A percentile compares a stretch with the other conserved stretches of the same genome.
Conservation (phyloP, 768 basidiomycete species). For the Hemileccinum impolitum region DNA sequence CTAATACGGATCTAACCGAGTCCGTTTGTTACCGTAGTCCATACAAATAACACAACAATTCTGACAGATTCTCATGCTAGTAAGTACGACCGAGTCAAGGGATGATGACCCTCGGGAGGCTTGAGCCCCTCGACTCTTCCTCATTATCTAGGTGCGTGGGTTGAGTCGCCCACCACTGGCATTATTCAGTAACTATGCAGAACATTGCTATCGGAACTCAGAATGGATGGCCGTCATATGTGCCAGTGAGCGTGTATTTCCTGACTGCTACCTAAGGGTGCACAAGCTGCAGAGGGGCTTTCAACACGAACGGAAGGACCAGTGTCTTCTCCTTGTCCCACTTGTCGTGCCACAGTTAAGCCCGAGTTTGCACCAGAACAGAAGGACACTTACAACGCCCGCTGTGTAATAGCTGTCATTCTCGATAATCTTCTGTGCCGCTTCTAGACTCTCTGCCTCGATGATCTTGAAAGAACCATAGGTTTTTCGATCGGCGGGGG, state of each 20-base stretch:
- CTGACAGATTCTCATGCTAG: too few species aligned
- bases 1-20: too few species aligned
- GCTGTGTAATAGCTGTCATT: conserved; percentile 20
- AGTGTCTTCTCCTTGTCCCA: conserved; percentile 57
- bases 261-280: conserved; percentile 1
- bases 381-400: conserved; percentile 20
- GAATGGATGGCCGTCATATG: neutral
- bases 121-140: too few species aligned
- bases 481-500: conserved; percentile 51
- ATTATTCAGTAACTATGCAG: too few species aligned
- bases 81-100: too few species aligned
- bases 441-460: conserved; percentile 53
- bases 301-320: conserved; percentile 43
- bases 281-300: conserved; percentile 17
- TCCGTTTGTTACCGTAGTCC: too few species aligned
- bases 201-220: neutral
- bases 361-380: neutral
- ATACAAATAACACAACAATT: too few species aligned
- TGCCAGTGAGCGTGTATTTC: too few species aligned
- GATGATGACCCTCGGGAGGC: too few species aligned
- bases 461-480: conserved; percentile 54
- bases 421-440: conserved; percentile 27
- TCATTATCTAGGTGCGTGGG: too few species aligned
- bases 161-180: too few species aligned
- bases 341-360: conserved; percentile 25